Evolutionary conservation across 352 stramenopile genomes (phyloP), one percentile per base, ranked within the genome.

Genomic region (Phytophthora tubulina): DNA sequence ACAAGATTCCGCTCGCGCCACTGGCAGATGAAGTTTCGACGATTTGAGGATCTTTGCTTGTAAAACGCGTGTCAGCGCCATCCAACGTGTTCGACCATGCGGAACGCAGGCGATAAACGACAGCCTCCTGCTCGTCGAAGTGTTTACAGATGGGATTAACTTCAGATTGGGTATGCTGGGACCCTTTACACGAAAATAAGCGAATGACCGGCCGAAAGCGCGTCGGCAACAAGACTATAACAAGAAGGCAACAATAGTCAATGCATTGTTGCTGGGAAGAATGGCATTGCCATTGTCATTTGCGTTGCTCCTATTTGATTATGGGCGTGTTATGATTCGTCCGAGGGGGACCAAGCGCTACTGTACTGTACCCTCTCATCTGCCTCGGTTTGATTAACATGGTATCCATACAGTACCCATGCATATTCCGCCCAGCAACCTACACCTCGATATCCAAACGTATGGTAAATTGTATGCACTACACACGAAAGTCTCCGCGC

Each of bases 111-210:
- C 63, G 55, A 60, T 36, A 49, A 50, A 32, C 53, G 55, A 65
- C 46, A 60, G 46, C 45, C 11, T 21, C 15, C 8, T 35, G 42
- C 54, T 66, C 38, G 17, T 66, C 66, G 63, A 71, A 71, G 53
- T 32, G 64, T 17, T 56, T 50, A 42, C 41, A 61, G 56, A 72
- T 67, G 57, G 50, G 61, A 69, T 69, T 49, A 41, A 63, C 17
- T 42, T 49, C 30, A 50, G 65, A 73, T 73, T 68, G 42, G 57
- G 45, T 61, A 36, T 45, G 27, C 31, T 42, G 39, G 13, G 13
- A 31, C 33, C 52, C 41, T 50, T 56, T 63, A 56, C 61, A 15
- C 11, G 58, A 50, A 56, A 13, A 41, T 56, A 63, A 36, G 17
- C 35, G 21, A 54, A 30, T 45, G n/a, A 10, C 30, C 32, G 14